These are phyloP conservation scores for Fraxinus excelsior DNA, from an alignment of 257 asterid genomes.

Conservation along the genomic window DNA sequence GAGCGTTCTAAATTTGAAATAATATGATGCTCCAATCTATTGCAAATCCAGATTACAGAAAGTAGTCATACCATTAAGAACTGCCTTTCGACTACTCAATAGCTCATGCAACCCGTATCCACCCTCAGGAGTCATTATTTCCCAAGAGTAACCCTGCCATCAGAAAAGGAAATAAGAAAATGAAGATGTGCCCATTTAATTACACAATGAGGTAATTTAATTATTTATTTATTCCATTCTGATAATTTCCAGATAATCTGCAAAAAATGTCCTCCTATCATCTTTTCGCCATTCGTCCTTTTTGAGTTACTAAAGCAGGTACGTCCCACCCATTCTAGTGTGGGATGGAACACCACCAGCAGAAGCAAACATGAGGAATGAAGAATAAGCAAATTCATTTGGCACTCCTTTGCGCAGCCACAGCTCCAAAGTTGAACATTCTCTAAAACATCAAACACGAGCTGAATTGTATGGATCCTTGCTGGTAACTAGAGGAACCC, in stretches of 20 bases:
- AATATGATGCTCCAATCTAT: not conserved
- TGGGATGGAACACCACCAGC: not conserved
- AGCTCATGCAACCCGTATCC: slow-evolving; percentile 84
- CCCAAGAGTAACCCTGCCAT: slow-evolving; percentile 92
- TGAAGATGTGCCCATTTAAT: not conserved
- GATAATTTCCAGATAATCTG: not conserved
- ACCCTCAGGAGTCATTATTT: slow-evolving; percentile 94
- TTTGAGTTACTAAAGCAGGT: not conserved
- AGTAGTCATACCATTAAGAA: slow-evolving; percentile 60
- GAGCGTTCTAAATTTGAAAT: not conserved
- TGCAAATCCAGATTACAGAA: slow-evolving; percentile 10
- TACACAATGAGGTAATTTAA: not conserved
- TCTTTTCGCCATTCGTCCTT: not conserved
- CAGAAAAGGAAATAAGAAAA: slow-evolving; percentile 25
- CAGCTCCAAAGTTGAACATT: not conserved
- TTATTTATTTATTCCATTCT: not conserved
- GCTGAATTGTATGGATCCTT: slow-evolving; percentile 5
- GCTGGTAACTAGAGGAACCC: not conserved
- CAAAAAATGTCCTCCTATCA: not conserved
- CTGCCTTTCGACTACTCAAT: slow-evolving; percentile 61
- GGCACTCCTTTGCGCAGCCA: not conserved
- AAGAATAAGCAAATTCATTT: not conserved
- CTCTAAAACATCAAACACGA: not conserved
- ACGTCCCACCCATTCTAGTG: not conserved
- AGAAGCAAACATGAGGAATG: not conserved